Conservation (phyloP, 2,329 filamentous ascomycete genomes). For the Monosporascus sp. region DNA sequence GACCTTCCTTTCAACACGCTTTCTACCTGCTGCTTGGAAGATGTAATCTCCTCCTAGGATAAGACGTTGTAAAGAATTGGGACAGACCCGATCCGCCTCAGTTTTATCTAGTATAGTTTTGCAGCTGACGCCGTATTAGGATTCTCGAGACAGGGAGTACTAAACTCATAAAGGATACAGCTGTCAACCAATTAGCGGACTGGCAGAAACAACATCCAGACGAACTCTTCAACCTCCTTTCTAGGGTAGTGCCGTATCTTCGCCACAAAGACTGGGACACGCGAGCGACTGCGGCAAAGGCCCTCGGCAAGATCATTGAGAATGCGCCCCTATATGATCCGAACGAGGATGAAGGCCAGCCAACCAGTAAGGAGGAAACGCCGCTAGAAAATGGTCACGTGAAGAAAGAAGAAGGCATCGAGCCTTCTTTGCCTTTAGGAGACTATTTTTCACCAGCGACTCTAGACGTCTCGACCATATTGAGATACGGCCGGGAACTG, state of each 20-base stretch:
- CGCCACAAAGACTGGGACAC: conserved; percentile 97
- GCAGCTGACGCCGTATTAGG: conserved; percentile 40
- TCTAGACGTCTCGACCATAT: conserved; percentile 72
- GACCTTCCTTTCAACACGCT: background rate
- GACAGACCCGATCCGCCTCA: background rate
- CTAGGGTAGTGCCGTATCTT: conserved; percentile 90
- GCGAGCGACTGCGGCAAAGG: conserved; percentile 84
- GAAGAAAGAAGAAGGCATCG: conserved; percentile 59
- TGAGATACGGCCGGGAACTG: conserved; percentile 78
- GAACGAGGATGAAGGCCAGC: conserved; percentile 62
- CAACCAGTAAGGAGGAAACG: conserved; percentile 38
- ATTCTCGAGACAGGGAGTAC: conserved; percentile 97
- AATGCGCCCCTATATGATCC: conserved; percentile 86
- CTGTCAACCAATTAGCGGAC: conserved; percentile 92
- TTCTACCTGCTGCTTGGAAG: background rate
- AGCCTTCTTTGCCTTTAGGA: conserved; percentile 41
- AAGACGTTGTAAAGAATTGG: background rate
- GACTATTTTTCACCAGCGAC: conserved; percentile 66
- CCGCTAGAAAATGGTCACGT: conserved; percentile 36
- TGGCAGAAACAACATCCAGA: conserved; percentile 98
- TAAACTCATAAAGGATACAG: conserved; percentile 90
- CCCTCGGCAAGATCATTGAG: conserved; percentile 87
- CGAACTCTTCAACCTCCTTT: conserved; percentile 92
- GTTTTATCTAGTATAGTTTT: background rate
- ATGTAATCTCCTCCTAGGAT: background rate